Conservation (phyloP, 495 filamentous ascomycete genomes). For the Geoglossum glabrum region DNA sequence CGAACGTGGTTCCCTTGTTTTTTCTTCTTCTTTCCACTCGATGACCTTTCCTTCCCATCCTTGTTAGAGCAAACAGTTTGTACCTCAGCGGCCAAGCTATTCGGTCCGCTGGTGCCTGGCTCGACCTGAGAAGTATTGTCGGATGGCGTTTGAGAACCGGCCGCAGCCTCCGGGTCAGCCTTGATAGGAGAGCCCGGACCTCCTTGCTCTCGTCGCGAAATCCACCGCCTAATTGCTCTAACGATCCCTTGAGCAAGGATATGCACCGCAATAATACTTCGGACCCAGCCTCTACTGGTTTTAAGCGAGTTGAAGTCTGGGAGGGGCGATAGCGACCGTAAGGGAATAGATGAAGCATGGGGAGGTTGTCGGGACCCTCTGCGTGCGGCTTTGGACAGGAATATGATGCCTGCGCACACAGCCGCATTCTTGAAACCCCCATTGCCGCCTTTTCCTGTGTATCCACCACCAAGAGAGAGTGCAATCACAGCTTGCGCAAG, state of each 20-base stretch:
- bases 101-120: slow-evolving; percentile 27
- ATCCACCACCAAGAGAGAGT: slow-evolving; percentile 75
- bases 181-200: slow-evolving; percentile 9
- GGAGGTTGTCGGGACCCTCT: slow-evolving; percentile 24
- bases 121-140: slow-evolving; percentile 19
- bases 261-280: slow-evolving; percentile 56
- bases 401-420: slow-evolving; percentile 64
- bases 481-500: slow-evolving; percentile 94
- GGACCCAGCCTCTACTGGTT: slow-evolving; percentile 35
- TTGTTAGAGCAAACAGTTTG: not conserved
- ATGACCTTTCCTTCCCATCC: slow-evolving; percentile 30
- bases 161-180: slow-evolving; percentile 36
- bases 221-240: slow-evolving; percentile 39
- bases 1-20: slow-evolving; percentile 78
- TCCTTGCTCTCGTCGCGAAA: slow-evolving; percentile 29
- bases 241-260: slow-evolving; percentile 69
- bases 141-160: slow-evolving; percentile 19
- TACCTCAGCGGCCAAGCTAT: slow-evolving; percentile 28
- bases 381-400: slow-evolving; percentile 42
- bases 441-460: slow-evolving; percentile 50
- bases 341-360: not conserved
- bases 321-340: not conserved
- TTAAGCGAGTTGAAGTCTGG: slow-evolving; percentile 1
- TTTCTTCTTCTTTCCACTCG: slow-evolving; percentile 58
- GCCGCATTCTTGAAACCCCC: slow-evolving; percentile 54